Evolutionary conservation across 306 rosid species (phyloP), one percentile per base, ranked within the genome.

Genomic region (Pyrus pyrifolia): DNA sequence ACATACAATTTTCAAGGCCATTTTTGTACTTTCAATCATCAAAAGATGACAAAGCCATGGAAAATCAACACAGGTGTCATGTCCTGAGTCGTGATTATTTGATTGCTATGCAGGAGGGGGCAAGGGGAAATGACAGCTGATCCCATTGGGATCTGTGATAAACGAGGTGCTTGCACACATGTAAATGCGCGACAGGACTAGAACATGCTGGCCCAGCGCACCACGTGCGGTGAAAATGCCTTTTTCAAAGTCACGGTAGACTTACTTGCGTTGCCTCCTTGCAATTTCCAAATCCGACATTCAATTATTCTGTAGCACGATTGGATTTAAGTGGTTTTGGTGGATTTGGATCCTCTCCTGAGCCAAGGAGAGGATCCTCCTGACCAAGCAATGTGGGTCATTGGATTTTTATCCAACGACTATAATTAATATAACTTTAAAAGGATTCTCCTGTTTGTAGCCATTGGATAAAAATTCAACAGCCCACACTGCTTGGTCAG

Each of bases 141-240:
- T 85, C 83, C 78, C 7, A 70, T 80, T 40, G 87, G 92, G 88
- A 86, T 86, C 77, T 15, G 74, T 65, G 82, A 79, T 76, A 80
- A 78, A 65, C 67, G 79, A 80, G 55, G 22, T 30, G 68, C 59
- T 10, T 42, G 69, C 87, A 81, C 98, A 91, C 97, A 96, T 91
- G 98, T 88, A 88, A 91, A 87, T 82, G 92, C 77, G 75, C 59
- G 85, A 91, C 92, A 80, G 77, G 76, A 82, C 31, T 77, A 80
- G 67, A 79, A 78, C 88, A 85, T 14, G 52, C 8, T 49, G 96
- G 91, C 65, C 89, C 91, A 67, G 6, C 79, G 72, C 86, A 75
- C 86, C 96, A 91, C 97, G 97, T 91, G 97, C 86, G 88, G 82
- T 61, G 86, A 67, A 75, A 75, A 80, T 38, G 42, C 23, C 68